Conservation (phyloP, 345 rosid genomes). For the Corchorus capsularis region DNA sequence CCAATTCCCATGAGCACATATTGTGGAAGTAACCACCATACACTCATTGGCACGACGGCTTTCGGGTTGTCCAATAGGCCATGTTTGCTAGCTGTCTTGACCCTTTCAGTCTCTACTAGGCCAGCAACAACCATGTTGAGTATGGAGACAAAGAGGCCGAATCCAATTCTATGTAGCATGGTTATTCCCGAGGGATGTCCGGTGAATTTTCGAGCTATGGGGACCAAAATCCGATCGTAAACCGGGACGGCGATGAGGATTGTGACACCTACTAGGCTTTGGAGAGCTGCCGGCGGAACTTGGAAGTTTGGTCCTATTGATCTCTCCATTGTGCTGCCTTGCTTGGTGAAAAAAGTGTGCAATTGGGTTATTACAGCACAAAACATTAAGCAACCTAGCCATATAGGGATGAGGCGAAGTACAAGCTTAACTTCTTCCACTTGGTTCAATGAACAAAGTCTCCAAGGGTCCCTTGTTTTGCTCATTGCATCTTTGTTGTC, state of each 20-base stretch:
- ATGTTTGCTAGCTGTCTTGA: constrained; percentile 50
- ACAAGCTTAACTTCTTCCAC: constrained; percentile 89
- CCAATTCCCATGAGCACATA: constrained; percentile 58
- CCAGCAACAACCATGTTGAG: constrained; percentile 64
- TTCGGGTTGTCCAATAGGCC: constrained; percentile 58
- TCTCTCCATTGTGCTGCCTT: constrained; percentile 69
- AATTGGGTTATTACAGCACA: constrained; percentile 57
- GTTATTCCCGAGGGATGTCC: constrained; percentile 74
- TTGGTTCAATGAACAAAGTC: constrained; percentile 73
- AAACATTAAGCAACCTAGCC: constrained; percentile 82
- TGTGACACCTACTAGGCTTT: constrained; percentile 62
- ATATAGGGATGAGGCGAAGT: constrained; percentile 69
- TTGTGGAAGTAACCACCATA: constrained; percentile 91
- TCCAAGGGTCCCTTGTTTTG: constrained; percentile 64
- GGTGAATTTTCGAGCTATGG: constrained; percentile 53
- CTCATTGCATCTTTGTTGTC: constrained; percentile 51
- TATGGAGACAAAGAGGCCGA: constrained; percentile 64
- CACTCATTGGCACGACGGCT: constrained; percentile 59
- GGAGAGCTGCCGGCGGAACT: constrained; percentile 80
- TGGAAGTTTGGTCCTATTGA: constrained; percentile 62
- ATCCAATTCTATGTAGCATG: constrained; percentile 76
- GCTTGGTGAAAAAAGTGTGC: constrained; percentile 86
- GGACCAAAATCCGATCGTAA: constrained; percentile 73
- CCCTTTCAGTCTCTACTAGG: constrained; percentile 63
- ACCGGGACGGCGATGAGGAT: constrained; percentile 61